Base-by-base conservation (phyloP, 495 filamentous ascomycete genomes). In the Haplographium delicatum region DNA sequence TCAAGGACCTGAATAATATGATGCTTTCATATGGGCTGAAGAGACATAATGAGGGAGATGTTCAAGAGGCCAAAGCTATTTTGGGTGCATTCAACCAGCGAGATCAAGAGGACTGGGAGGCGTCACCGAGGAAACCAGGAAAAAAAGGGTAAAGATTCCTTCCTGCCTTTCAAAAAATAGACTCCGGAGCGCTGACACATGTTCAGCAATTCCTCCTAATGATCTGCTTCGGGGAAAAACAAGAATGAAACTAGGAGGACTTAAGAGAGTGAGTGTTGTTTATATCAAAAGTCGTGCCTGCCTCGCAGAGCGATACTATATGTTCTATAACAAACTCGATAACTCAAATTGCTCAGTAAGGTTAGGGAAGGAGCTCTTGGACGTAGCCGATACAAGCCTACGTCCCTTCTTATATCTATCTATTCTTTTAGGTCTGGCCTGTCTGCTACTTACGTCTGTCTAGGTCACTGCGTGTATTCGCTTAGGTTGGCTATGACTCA, bases 1-100 rank as follows among this genome's bases (percentile, higher is more conserved):
- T 33, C 44, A 20, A 18, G 6, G 20, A 26, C 44, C 18, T 33
- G 27, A 31, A 47, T 30, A 1, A 18, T 18, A 6, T 47, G 4
- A 47, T 47, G 44, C 44, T 13, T 6, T 35, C 44, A 4, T 35
- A 47, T 19, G 16, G 16, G 7, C 16, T 47, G 26, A 47, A 35
- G 44, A 47, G 33, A n/a, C 18, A 34, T 22, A 18, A 47, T 5
- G 5, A 31, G 23, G 44, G 22, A 5, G 44, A 47, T 31, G 3
- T 47, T 22, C 25, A 23, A 15, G 26, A 47, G 27, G 30, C 44
- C 15, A 31, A 34, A 19, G 24, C 25, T 22, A 47, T 47, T 34
- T 3, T 47, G 13, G 13, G 22, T 2, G 44, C 8, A 7, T 20
- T 47, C 11, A 47, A n/a, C n/a, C n/a, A n/a, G n/a, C n/a, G n/a